Percentiles rank a stretch among this genome's conserved stretches.
Evolutionary conservation across 2,329 filamentous ascomycete species (phyloP).

Genomic region (Pseudocercospora fuligena): DNA sequence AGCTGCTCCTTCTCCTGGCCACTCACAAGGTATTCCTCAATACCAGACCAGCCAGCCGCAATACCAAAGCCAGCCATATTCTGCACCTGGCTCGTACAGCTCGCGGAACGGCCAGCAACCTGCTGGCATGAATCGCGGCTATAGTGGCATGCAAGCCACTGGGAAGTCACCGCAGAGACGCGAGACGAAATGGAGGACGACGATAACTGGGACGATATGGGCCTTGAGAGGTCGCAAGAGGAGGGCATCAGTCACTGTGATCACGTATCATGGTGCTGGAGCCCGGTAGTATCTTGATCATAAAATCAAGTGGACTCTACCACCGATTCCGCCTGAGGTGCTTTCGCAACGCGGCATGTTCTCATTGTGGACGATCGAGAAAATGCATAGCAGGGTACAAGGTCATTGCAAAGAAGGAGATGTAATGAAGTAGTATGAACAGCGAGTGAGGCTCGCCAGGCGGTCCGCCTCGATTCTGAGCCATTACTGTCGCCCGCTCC

Average conservation of each 20-base stretch:
- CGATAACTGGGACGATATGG: neutral
- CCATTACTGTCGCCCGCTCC: too few relatives aligned
- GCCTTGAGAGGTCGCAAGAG: neutral
- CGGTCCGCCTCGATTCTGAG: neutral
- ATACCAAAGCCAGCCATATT: conserved; percentile 82
- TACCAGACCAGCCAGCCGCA: conserved; percentile 70
- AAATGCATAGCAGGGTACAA: too few relatives aligned
- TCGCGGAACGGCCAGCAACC: conserved; percentile 62
- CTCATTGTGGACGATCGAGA: too few relatives aligned
- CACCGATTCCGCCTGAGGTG: too few relatives aligned
- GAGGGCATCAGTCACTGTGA: neutral
- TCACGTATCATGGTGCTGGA: neutral
- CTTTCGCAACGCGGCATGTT: too few relatives aligned
- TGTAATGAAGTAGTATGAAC: neutral
- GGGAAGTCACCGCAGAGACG: neutral
- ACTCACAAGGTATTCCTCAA: conserved; percentile 75
- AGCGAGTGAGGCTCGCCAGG: neutral
- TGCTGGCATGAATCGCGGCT: conserved; percentile 65
- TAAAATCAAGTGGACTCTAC: too few relatives aligned
- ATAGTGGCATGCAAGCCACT: conserved; percentile 59
- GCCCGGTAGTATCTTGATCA: neutral
- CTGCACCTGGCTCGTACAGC: conserved; percentile 65
- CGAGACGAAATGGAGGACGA: neutral
- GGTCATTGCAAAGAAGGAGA: neutral
- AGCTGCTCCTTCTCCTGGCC: conserved; percentile 79